phyloP scores from a whole-genome alignment of 139 green algal species.

The Chlorella sp. region DNA sequence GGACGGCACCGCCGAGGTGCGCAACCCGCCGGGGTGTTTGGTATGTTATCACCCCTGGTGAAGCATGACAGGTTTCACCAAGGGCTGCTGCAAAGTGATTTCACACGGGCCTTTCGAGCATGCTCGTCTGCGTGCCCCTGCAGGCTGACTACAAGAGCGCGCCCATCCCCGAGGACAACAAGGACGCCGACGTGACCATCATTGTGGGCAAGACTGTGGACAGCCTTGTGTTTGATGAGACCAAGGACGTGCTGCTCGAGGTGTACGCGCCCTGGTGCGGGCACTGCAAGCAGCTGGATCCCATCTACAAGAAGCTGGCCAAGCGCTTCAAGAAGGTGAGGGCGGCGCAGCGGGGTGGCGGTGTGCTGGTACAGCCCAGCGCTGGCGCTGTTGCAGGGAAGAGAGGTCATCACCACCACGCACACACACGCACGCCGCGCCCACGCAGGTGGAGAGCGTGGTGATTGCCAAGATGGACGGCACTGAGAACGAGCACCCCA shows the following conservation, averaged over 20 bases:
- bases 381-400: too few relatives aligned
- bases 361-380: too few relatives aligned
- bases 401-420: too few relatives aligned
- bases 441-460: slow-evolving; percentile 10
- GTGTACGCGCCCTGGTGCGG: slow-evolving; percentile 86
- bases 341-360: too few relatives aligned
- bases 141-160: slow-evolving; percentile 54
- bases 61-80: too few relatives aligned
- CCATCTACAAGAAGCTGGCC: slow-evolving; percentile 79
- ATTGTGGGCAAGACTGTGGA: slow-evolving; percentile 74
- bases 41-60: too few relatives aligned
- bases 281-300: slow-evolving; percentile 75
- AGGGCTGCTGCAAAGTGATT: too few relatives aligned
- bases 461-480: slow-evolving; percentile 79
- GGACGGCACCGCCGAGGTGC: slow-evolving; percentile 33
- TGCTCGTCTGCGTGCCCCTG: background rate
- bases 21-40: too few relatives aligned
- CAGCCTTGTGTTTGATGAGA: slow-evolving; percentile 47
- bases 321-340: slow-evolving; percentile 65
- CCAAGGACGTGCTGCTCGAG: slow-evolving; percentile 52
- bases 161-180: slow-evolving; percentile 39
- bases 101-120: too few relatives aligned
- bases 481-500: slow-evolving; percentile 68
- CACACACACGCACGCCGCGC: background rate
- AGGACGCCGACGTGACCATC: slow-evolving; percentile 38